Conservation (phyloP, 768 basidiomycete species). For the Dacryopinax spathularia region DNA sequence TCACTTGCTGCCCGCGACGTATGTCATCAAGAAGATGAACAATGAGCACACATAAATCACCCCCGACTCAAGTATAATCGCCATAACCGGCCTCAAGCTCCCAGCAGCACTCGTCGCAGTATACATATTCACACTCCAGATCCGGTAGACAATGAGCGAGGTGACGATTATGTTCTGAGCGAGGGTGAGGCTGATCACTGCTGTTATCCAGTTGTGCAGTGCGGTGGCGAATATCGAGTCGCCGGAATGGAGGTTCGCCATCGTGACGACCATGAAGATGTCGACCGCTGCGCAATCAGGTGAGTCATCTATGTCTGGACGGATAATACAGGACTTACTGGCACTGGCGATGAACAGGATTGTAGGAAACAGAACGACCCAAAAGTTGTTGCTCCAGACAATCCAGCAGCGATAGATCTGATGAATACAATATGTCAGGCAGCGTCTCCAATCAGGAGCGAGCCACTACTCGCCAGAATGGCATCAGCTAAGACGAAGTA, state of each 20-base stretch:
- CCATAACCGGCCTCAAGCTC: constrained; percentile 23
- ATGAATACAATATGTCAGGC: neutral
- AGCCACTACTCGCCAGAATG: constrained; percentile 21
- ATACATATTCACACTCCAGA: constrained; percentile 25
- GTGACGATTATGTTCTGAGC: constrained; percentile 30
- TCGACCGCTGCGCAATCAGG: neutral
- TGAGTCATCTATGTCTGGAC: no score
- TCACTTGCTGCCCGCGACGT: constrained; percentile 21
- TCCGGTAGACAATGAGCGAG: constrained; percentile 24
- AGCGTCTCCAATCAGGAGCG: neutral
- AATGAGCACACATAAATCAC: constrained; percentile 27
- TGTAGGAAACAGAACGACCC: constrained; percentile 20
- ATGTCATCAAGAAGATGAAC: constrained; percentile 23
- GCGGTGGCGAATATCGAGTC: constrained; percentile 23
- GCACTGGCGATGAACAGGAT: constrained; percentile 23
- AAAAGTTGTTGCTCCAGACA: constrained; percentile 21
- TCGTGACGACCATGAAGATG: neutral
- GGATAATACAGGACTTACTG: no score
- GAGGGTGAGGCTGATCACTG: constrained; percentile 30
- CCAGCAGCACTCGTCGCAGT: constrained; percentile 8
- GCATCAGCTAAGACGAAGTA: constrained; percentile 25
- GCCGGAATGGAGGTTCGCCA: neutral
- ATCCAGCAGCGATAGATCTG: constrained; percentile 22
- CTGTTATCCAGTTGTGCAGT: constrained; percentile 26
- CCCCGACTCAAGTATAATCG: constrained; percentile 28